Base-by-base conservation (phyloP, 2,329 filamentous ascomycete genomes). In the Verticillium zaregamsianum region DNA sequence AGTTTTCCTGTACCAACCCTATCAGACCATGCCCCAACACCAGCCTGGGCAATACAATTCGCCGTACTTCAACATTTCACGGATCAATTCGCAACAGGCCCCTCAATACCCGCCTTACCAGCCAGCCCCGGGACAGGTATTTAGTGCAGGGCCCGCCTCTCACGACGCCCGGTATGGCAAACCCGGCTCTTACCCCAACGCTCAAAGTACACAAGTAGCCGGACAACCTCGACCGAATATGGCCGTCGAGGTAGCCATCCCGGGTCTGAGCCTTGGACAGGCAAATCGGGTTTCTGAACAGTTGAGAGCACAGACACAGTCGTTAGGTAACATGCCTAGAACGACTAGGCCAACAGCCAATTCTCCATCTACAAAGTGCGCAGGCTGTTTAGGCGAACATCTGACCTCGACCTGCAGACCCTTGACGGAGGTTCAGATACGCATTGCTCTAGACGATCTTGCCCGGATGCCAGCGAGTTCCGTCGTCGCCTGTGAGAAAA, bases 371-470 rank as follows among this genome's bases (percentile, higher is more conserved):
- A 23, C 20, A 9, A 39, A 49, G 37, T 58, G 57, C 17, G 23
- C 57, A 17, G 20, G 40, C 25, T 58, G 57, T 12, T 6, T 9
- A n/a, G 57, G 28, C 37, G 28, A 45, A 7, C 57, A 58, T 52
- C 20, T n/a, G 11, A 39, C 57, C 14, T 58, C 57, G 39, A 40
- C 37, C 25, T 52, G 57, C 39, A 17, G 6, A 40, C 20, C 28
- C 5, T n/a, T 20, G 39, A 58, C 40, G 31, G 61, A 66, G 25
- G 39, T 39, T 35, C 61, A 66, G 12, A 23, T 66, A 28, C 63
- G 64, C 14, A 56, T 66, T 56, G 61, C 63, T 40, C 59, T 66
- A 20, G 64, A 66, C n/a, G 40, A 57, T 12, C 28, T 66, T 31
- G 55, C 32, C 5, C 45, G 20, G 20, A 52, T 52, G 45, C 45